These are phyloP conservation scores for Phaeoacremonium minimum DNA, from an alignment of 2,329 filamentous ascomycete species.

Conservation along the genomic window DNA sequence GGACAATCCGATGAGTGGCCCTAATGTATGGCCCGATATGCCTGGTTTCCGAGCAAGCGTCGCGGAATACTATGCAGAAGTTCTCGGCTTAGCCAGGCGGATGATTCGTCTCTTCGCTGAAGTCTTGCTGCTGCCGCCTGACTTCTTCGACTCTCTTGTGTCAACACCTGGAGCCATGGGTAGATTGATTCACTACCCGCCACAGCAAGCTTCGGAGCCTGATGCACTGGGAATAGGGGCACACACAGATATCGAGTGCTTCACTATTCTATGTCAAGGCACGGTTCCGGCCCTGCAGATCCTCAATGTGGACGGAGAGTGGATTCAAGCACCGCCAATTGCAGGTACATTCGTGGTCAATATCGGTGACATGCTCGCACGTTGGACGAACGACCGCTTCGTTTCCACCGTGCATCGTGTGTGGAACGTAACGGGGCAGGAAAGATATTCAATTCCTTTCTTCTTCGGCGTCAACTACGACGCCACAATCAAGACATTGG, in stretches of 20 bases:
- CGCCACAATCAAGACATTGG: constrained; percentile 21
- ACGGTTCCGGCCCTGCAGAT: constrained; percentile 7
- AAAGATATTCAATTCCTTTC: constrained; percentile 7
- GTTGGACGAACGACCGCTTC: constrained; percentile 10
- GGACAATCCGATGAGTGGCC: background rate
- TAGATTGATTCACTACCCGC: constrained; percentile 13
- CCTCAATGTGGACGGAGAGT: constrained; percentile 11
- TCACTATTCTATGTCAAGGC: constrained; percentile 12
- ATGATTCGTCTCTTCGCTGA: constrained; percentile 1
- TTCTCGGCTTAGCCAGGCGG: background rate
- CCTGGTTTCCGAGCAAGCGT: background rate
- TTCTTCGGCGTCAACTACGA: constrained; percentile 10
- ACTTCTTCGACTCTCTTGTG: constrained; percentile 1
- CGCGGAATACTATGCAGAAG: background rate
- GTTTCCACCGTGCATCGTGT: constrained; percentile 6
- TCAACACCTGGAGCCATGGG: constrained; percentile 6
- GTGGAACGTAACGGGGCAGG: constrained; percentile 3
- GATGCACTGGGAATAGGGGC: constrained; percentile 10
- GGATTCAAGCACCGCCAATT: constrained; percentile 11
- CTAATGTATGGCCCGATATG: constrained; percentile 1
- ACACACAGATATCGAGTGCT: constrained; percentile 12
- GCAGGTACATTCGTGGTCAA: constrained; percentile 7
- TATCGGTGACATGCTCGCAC: constrained; percentile 8
- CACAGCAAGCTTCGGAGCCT: constrained; percentile 3
- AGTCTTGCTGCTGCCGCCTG: background rate